Base-by-base conservation (phyloP, 2,329 filamentous ascomycete species). In the Microdochium nivale region DNA sequence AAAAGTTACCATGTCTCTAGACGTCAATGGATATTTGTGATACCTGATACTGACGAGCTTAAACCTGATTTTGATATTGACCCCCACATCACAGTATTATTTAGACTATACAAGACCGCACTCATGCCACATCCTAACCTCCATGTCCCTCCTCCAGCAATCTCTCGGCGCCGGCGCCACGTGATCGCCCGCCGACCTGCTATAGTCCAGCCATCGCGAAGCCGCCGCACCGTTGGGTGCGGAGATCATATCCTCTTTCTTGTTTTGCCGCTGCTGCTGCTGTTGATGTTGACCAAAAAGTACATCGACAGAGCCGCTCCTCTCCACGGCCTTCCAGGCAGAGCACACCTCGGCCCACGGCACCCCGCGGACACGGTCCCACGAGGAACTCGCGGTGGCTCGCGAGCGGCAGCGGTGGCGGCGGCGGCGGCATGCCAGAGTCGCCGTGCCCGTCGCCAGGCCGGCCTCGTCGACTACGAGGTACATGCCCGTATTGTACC, bases 61-160 rank as follows among this genome's bases (percentile, higher is more conserved):
- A n/a, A n/a, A n/a, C n/a, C n/a, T n/a, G n/a, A n/a, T n/a, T n/a
- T n/a, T n/a, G n/a, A n/a, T n/a, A n/a, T n/a, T n/a, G n/a, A n/a
- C n/a, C n/a, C n/a, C n/a, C n/a, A n/a, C n/a, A n/a, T n/a, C n/a
- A n/a, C n/a, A n/a, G n/a, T 37, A 37, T 37, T 7, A 14, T 37
- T 7, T 5, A 37, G n/a, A 14, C 21, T 24, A 44, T 5, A 44
- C 40, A 19, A 44, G 40, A 5, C 40, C 40, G 21, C 40, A 44
- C 40, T 44, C 40, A 11, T 24, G 40, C 40, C 40, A 44, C 40
- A 44, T 44, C 16, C 40, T 44, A 13, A 44, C 40, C 30, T 33
- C 2, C 25, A 69, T 65, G 60, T 70, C 13, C 66, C 67, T 0
- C 19, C 40, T 21, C 40, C 40, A 7, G 19, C 40, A 44, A 44